Base-by-base conservation (phyloP, 352 stramenopile genomes). In the Globisporangium splendens region DNA sequence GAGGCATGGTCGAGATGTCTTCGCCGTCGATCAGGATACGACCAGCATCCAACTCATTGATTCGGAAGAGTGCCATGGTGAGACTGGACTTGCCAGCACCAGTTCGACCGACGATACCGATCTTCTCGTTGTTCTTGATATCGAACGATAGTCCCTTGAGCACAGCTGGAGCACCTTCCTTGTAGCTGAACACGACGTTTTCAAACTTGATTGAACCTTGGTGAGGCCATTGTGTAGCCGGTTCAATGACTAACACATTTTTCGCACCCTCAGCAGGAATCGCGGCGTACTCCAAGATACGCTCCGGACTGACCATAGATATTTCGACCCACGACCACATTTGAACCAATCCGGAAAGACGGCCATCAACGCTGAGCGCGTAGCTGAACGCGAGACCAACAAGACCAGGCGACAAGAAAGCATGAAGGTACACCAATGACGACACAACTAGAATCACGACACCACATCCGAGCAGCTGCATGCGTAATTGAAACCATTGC, bases 381-480 rank as follows among this genome's bases (percentile, higher is more conserved):
- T 95, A 98, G 13, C 83, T 88, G 61, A 98, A 94, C 10, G 96
- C 70, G 8, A 98, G 63, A 15, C 78, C 94, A 13, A 89, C 74
- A 10, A 98, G 38, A 14, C 88, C 86, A 15, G 89, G 73, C 12
- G 72, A 73, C 20, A 84, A 46, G 8, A 48, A 63, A 1, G 58
- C 43, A 17, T 62, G 68, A 1, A 81, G 43, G 8, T 66, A 69
- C 0, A 84, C 41, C 2, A 84, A 57, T 2, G 66, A 54, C 3
- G 72, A 79, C 1, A 82, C 70, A 0, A 85, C 57, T 3, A 75
- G 0, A n/a, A 79, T 55, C 20, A 85, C 62, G 13, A 88, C 62
- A 0, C 59, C 55, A 24, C 63, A 83, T 12, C 78, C 77, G 11
- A 88, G 15, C 13, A 86, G 41, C 55, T 84, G 66, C 54, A 88